A percentile compares a stretch with the other conserved stretches of the same genome.
Evolutionary conservation across 2,329 filamentous ascomycete genomes (phyloP).

Genomic region (Xylaria sp.): DNA sequence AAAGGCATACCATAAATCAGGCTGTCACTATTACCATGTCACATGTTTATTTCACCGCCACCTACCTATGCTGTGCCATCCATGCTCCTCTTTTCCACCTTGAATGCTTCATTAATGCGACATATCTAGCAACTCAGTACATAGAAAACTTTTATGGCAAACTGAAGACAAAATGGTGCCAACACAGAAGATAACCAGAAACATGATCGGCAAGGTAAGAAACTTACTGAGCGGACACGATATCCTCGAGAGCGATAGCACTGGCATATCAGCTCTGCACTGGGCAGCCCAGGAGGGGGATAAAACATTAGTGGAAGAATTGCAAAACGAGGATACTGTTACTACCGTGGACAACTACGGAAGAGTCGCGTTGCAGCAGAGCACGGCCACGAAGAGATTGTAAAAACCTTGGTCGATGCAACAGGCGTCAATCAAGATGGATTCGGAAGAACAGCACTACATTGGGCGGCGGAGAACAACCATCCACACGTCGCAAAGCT

Average conservation of each 20-base stretch:
- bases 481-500: conserved; percentile 1
- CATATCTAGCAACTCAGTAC: not conserved
- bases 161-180: not conserved
- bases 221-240: not conserved
- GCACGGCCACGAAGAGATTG: conserved; percentile 5
- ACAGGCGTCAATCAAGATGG: conserved; percentile 14
- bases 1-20: no score
- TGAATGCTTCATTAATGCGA: not conserved
- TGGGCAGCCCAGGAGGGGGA: conserved; percentile 10
- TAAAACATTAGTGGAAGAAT: not conserved
- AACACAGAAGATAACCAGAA: not conserved
- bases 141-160: not conserved
- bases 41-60: no score
- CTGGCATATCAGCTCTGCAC: conserved; percentile 3
- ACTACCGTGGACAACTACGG: conserved; percentile 13
- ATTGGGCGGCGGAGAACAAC: conserved; percentile 15
- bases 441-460: conserved; percentile 17
- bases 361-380: conserved; percentile 15
- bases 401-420: not conserved
- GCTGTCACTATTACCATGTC: no score
- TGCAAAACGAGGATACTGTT: not conserved
- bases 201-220: not conserved
- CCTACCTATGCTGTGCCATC: not conserved
- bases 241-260: not conserved
- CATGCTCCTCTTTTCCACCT: not conserved